Percentiles rank a stretch among this genome's conserved stretches.
Evolutionary conservation across 225 moss, liverwort and hornwort species (phyloP).

Genomic region (Polytrichum commune): DNA sequence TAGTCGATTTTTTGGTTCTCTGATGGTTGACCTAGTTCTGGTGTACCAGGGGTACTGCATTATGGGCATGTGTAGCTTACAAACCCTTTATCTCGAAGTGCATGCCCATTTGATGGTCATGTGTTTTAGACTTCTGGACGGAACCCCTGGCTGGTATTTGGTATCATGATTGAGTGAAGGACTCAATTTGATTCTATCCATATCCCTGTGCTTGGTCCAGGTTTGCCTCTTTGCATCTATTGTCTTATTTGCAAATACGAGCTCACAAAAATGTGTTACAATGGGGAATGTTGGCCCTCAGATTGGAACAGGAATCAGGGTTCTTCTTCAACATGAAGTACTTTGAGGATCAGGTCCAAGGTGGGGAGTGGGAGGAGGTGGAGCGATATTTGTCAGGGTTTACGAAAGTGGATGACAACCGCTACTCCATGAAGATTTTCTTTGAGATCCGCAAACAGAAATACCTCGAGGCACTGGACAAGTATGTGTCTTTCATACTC

Average conservation of each 20-base stretch:
- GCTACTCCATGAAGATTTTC: constrained; percentile 99
- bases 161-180: too few species aligned
- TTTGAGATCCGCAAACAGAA: constrained; percentile 99
- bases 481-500: constrained; percentile 45
- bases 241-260: background rate
- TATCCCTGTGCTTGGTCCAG: too few species aligned
- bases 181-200: too few species aligned
- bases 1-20: too few species aligned
- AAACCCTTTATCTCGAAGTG: too few species aligned
- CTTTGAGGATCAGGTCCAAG: constrained; percentile 98
- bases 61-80: too few species aligned
- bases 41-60: too few species aligned
- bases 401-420: constrained; percentile 98
- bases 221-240: background rate
- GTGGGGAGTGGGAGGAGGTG: constrained; percentile 99
- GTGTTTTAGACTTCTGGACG: too few species aligned
- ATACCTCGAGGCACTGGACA: constrained; percentile 96
- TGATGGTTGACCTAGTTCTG: too few species aligned
- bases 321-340: constrained; percentile 99
- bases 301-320: constrained; percentile 98
- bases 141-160: too few species aligned
- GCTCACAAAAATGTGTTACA: background rate
- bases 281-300: constrained; percentile 33
- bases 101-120: too few species aligned
- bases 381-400: constrained; percentile 98